phyloP scores from a whole-genome alignment of 805 yeast species.

The Starmera amethionina region DNA sequence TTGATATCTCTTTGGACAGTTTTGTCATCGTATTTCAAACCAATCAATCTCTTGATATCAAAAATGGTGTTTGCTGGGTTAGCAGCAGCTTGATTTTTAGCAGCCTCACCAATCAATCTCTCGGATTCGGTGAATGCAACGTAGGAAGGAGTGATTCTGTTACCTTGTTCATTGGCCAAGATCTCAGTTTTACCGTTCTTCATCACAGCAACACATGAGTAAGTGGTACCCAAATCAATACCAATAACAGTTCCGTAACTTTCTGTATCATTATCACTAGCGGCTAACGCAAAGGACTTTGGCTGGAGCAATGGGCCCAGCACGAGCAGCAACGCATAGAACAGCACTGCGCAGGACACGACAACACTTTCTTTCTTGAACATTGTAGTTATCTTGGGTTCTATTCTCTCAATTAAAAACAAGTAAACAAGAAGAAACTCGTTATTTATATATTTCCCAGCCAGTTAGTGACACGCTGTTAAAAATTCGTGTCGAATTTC shows the following conservation, averaged over 20 bases:
- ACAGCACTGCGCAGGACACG: constrained; percentile 24
- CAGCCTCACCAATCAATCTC: constrained; percentile 92
- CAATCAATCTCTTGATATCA: constrained; percentile 88
- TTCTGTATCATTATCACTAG: constrained; percentile 27
- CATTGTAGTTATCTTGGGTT: neutral
- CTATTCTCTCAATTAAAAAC: no score
- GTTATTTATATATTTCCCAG: no score
- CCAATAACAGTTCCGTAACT: constrained; percentile 69
- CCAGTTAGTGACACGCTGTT: neutral
- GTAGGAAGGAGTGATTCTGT: constrained; percentile 92
- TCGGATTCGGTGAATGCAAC: constrained; percentile 90
- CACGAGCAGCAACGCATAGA: constrained; percentile 18
- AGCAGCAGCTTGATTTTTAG: constrained; percentile 89
- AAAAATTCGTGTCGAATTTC: neutral
- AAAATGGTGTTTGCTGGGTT: constrained; percentile 82
- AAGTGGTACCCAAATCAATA: constrained; percentile 95
- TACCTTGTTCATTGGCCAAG: constrained; percentile 93
- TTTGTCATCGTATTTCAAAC: constrained; percentile 67
- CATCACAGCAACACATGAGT: constrained; percentile 92
- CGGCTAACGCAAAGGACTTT: constrained; percentile 9
- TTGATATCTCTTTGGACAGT: constrained; percentile 75
- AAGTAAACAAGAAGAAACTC: no score
- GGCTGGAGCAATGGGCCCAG: constrained; percentile 15
- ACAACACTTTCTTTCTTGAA: constrained; percentile 20
- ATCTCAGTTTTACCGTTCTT: constrained; percentile 83